phyloP scores from a whole-genome alignment of 1,284 basidiomycete genomes.

The Apiotrichum sp. region DNA sequence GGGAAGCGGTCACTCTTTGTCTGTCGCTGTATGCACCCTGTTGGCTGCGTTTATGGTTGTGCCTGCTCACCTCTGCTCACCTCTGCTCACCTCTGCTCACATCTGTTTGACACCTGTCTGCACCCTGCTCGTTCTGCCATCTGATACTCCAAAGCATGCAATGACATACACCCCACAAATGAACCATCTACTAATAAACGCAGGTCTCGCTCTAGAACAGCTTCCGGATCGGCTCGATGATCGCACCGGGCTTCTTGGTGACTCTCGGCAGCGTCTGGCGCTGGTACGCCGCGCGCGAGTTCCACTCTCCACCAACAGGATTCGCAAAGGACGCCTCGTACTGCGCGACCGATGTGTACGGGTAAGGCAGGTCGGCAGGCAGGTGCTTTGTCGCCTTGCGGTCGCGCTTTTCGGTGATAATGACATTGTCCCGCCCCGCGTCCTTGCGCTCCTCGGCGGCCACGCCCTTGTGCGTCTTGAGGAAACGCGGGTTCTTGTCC shows the following conservation, averaged over 20 bases:
- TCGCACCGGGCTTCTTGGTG: slow-evolving; percentile 75
- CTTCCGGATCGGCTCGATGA: slow-evolving; percentile 68
- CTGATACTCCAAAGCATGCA: background rate
- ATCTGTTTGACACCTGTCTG: no score
- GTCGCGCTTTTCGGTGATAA: slow-evolving; percentile 89
- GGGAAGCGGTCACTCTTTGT: no score
- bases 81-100: no score
- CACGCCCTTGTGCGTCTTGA: slow-evolving; percentile 76
- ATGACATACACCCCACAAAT: background rate
- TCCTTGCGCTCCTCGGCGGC: slow-evolving; percentile 74
- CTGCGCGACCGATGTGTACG: slow-evolving; percentile 84
- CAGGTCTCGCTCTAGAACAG: slow-evolving; percentile 45
- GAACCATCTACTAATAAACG: background rate
- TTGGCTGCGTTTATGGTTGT: no score
- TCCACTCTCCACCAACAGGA: slow-evolving; percentile 88
- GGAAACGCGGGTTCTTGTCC: slow-evolving; percentile 49
- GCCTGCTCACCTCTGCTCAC: no score
- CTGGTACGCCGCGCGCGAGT: slow-evolving; percentile 82
- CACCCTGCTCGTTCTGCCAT: no score
- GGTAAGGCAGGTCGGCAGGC: slow-evolving; percentile 83
- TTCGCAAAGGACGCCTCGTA: slow-evolving; percentile 75
- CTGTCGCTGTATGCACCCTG: no score
- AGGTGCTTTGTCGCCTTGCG: slow-evolving; percentile 86
- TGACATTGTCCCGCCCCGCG: slow-evolving; percentile 74
- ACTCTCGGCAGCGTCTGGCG: slow-evolving; percentile 73